Evolutionary conservation across 345 rosid genomes (phyloP), one percentile per base, ranked within the genome.

Genomic region (Eucalyptus fibrosa): DNA sequence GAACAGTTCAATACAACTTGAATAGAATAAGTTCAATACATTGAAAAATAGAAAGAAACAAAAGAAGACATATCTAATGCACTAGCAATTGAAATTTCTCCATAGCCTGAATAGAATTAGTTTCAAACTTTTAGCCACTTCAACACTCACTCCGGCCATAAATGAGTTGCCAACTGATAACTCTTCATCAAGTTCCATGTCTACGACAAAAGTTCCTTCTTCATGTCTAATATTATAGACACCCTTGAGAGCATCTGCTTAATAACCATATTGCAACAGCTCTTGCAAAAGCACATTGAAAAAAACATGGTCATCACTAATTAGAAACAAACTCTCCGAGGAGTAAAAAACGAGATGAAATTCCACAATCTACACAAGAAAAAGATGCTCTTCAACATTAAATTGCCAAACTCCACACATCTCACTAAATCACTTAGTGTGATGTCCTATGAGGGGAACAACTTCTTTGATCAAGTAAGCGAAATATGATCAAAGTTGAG

Each of bases 101-200:
- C 59, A 21, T 53, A 19, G 59, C 59, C 1, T 21, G 5, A 53
- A 21, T 53, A 53, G 26, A 53, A 53, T 53, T 53, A 53, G 65
- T 26, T 26, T 60, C 32, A 53, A 53, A 21, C 11, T 53, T 60
- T 60, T 28, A 26, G 4, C 32, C 67, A 60, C 65, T 89, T 94
- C 92, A 91, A 90, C 91, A 93, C 92, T 91, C 89, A 86, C 88
- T 90, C 77, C 90, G 86, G 81, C 90, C 56, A 89, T 87, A 85
- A 93, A 89, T 15, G 94, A 90, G 89, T 88, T 56, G 26, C 87
- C 94, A 87, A 86, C 90, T 90, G 89, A 91, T 89, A 89, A 91
- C 93, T 93, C 92, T 88, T 56, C 91, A 88, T 89, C 94, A 85
- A 90, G 90, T 87, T 91, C 90, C 60, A 55, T 82, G 50, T 92